Percentiles rank a stretch among this genome's conserved stretches.
Evolutionary conservation across 2,329 filamentous ascomycete genomes (phyloP).

Genomic region (Pseudocercospora cruenta): DNA sequence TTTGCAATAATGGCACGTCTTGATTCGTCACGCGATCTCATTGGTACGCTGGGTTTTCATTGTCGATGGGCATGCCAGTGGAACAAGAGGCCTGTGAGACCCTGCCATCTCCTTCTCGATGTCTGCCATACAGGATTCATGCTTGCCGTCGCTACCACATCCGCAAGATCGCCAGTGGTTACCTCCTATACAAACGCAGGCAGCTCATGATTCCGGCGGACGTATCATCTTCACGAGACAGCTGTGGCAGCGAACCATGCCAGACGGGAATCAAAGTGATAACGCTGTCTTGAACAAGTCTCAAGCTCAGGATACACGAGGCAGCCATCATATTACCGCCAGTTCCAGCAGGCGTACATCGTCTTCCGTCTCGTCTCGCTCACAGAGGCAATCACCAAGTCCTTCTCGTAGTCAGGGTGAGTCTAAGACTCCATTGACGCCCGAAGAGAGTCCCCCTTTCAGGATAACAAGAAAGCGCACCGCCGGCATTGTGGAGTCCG

Average conservation of each 20-base stretch:
- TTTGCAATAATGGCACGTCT: constrained; percentile 34
- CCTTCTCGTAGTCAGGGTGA: constrained; percentile 26
- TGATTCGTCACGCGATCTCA: constrained; percentile 35
- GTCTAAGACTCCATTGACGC: constrained; percentile 41
- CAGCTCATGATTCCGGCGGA: constrained; percentile 31
- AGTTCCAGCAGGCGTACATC: constrained; percentile 33
- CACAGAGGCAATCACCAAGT: constrained; percentile 36
- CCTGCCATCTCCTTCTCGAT: constrained; percentile 37
- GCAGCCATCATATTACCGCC: constrained; percentile 28
- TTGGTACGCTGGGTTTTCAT: constrained; percentile 37
- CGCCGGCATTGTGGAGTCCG: constrained; percentile 36
- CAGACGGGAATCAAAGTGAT: constrained; percentile 34
- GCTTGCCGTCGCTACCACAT: constrained; percentile 23
- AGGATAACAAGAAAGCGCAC: constrained; percentile 39
- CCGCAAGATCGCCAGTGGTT: constrained; percentile 22
- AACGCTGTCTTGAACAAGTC: constrained; percentile 38
- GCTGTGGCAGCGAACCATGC: constrained; percentile 44
- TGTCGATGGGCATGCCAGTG: constrained; percentile 38
- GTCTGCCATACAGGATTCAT: constrained; percentile 34
- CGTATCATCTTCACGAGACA: constrained; percentile 43
- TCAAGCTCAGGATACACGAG: constrained; percentile 33
- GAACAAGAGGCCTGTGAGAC: constrained; percentile 37
- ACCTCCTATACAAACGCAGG: constrained; percentile 32
- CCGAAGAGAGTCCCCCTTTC: constrained; percentile 41
- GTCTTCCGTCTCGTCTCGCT: constrained; percentile 37